Base-by-base conservation (phyloP, 768 basidiomycete species). In the Serendipita sp. region DNA sequence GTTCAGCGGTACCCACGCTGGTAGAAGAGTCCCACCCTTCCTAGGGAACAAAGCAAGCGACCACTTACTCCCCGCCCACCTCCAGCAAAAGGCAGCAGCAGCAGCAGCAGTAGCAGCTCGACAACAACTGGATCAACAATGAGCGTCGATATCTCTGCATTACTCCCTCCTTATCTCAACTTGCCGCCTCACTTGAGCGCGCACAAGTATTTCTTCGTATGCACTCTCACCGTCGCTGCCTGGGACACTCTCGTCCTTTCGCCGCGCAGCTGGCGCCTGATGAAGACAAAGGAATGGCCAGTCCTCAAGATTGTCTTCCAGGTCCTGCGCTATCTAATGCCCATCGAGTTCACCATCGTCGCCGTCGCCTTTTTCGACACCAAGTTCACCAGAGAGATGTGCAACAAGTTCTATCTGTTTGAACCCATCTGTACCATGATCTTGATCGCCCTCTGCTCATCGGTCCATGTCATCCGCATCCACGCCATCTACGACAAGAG, bases 151-250 rank as follows among this genome's bases (percentile, higher is more conserved):
- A 69, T 69, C 41, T 64, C 68, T 3, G 32, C 65, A 23, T 54
- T 69, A 8, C 72, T 91, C 5, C 89, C 89, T 16, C 73, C 78
- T 64, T 87, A 83, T 28, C 83, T 91, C 71, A 77, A 86, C 68
- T 81, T 91, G 3, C 80, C 89, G 0, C 80, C 89, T 1, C 89
- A 89, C 72, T 79, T 91, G 41, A 83, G 81, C 35, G 89, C 89
- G 0, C 89, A 91, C 79, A 91, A 91, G 74, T 92, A 92, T 70
- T 90, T 91, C 72, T 82, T 88, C 54, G 90, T 91, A 68, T 92
- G 89, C 77, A 89, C 89, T 0, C 82, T 92, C 67, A 92, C 89
- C 64, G 88, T 92, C 65, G 86, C 89, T 0, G 89, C 89, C 4
- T 91, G 90, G 89, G 89, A 92, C 70, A 85, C 89, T 41, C 83